Conservation (phyloP, 2,329 filamentous ascomycete species). For the Gyromitra esculenta region DNA sequence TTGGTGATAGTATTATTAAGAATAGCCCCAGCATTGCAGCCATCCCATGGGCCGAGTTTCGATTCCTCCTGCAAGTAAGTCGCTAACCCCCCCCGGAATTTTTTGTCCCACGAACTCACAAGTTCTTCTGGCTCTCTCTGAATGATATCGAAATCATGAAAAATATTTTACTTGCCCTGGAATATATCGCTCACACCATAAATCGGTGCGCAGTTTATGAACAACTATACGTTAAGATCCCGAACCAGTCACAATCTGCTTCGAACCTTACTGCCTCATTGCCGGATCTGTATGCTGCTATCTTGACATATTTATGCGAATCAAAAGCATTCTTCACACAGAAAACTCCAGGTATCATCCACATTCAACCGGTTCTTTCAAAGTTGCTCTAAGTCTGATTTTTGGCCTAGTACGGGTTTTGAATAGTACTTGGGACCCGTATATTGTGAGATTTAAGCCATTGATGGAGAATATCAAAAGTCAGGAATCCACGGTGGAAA, state of each 20-base stretch:
- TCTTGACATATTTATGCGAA: conserved; percentile 33
- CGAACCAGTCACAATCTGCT: background rate
- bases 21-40: conserved; percentile 26
- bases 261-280: conserved; percentile 3
- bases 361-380: background rate
- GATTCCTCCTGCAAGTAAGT: conserved; percentile 40
- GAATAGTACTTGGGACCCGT: conserved; percentile 11
- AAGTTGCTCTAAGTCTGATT: background rate
- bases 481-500: conserved; percentile 4
- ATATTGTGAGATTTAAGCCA: conserved; percentile 28
- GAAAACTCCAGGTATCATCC: conserved; percentile 8
- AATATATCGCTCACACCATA: conserved; percentile 31
- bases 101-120: background rate
- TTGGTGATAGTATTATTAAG: conserved; percentile 33
- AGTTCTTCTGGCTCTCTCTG: background rate
- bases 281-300: conserved; percentile 12
- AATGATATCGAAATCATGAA: conserved; percentile 30
- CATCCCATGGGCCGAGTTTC: conserved; percentile 40
- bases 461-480: conserved; percentile 8
- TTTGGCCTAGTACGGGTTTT: background rate
- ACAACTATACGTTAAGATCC: background rate
- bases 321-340: conserved; percentile 14
- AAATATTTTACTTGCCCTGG: conserved; percentile 7
- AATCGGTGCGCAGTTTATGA: conserved; percentile 30
- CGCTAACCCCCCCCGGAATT: background rate